Conservation (phyloP, 805 yeast genomes). For the Cyberlindnera veronae region DNA sequence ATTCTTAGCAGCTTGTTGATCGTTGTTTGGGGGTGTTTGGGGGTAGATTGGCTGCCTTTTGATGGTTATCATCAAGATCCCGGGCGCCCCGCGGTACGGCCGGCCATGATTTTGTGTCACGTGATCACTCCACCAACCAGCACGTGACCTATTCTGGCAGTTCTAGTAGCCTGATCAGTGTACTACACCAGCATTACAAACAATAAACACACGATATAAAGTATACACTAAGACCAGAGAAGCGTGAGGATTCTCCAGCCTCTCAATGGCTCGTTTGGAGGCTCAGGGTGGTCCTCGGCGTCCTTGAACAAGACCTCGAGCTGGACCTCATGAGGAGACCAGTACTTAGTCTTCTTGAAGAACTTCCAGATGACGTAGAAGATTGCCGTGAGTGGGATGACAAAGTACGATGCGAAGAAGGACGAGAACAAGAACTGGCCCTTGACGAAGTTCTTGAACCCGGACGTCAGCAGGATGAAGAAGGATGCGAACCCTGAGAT, state of each 20-base stretch:
- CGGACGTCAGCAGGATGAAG: slow-evolving; percentile 33
- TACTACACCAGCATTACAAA: no score
- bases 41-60: no score
- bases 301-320: slow-evolving; percentile 32
- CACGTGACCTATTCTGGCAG: no score
- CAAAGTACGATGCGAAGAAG: slow-evolving; percentile 21
- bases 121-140: no score
- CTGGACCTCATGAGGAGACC: slow-evolving; percentile 40
- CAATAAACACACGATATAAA: no score
- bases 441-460: slow-evolving; percentile 33
- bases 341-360: slow-evolving; percentile 30
- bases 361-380: slow-evolving; percentile 34
- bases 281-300: slow-evolving; percentile 32
- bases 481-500: slow-evolving; percentile 28
- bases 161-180: no score
- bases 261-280: slow-evolving; percentile 15
- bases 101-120: no score
- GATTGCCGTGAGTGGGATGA: slow-evolving; percentile 29
- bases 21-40: no score
- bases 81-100: no score
- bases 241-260: no score
- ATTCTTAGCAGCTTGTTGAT: no score
- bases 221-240: slow-evolving; percentile 26
- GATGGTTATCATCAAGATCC: no score
- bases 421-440: slow-evolving; percentile 26